Conservation (phyloP, 73 alveolate species). For the Paramecium sexaurelia region DNA sequence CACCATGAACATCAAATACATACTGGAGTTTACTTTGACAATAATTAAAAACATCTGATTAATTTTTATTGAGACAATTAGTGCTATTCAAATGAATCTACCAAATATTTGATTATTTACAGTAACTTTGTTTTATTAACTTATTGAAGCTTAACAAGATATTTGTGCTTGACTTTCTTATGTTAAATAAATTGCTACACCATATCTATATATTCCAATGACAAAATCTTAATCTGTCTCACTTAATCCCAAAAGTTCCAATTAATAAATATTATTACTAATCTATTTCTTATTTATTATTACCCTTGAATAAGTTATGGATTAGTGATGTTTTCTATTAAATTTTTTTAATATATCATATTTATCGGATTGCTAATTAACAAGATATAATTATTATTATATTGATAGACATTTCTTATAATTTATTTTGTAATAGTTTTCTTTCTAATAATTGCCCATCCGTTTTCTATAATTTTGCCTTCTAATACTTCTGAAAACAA, state of each 20-base stretch:
- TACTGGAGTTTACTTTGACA: background rate
- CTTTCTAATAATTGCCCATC: background rate
- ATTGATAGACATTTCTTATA: background rate
- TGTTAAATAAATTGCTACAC: background rate
- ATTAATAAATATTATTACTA: background rate
- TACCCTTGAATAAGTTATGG: background rate
- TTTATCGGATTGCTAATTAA: background rate
- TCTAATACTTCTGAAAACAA: background rate
- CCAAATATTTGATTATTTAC: background rate
- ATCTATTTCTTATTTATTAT: background rate
- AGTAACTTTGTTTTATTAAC: background rate
- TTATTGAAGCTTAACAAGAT: background rate
- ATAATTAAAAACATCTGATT: background rate
- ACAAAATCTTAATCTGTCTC: background rate
- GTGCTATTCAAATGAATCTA: background rate
- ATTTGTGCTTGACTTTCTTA: background rate
- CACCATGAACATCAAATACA: background rate
- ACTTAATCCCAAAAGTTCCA: background rate
- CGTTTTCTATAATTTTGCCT: background rate
- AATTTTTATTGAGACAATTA: background rate
- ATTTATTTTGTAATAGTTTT: background rate
- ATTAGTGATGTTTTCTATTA: background rate
- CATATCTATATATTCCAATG: background rate
- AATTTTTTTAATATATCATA: background rate
- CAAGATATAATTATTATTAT: background rate